These are phyloP conservation scores for Arachnopeziza araneosa DNA, from an alignment of 2,329 filamentous ascomycete genomes.

Conservation along the genomic window DNA sequence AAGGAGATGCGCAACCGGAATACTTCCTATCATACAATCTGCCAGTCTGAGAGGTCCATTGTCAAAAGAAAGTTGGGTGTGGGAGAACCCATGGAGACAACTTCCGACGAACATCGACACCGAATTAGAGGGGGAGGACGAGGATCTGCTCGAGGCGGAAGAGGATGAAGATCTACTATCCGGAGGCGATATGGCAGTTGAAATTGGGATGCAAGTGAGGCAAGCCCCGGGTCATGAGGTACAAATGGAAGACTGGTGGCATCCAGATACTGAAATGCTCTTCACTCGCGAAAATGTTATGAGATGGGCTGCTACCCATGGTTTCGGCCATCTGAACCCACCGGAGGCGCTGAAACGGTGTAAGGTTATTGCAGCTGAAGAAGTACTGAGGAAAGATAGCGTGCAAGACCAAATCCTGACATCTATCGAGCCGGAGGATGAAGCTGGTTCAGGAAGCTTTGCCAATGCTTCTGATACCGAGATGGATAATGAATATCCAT, in stretches of 20 bases:
- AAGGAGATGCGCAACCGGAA: slow-evolving; percentile 51
- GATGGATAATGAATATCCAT: neutral
- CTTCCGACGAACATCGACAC: slow-evolving; percentile 12
- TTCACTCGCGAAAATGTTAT: slow-evolving; percentile 19
- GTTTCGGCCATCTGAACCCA: slow-evolving; percentile 17
- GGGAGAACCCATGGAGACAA: slow-evolving; percentile 48
- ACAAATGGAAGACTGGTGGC: slow-evolving; percentile 16
- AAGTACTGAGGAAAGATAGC: slow-evolving; percentile 3
- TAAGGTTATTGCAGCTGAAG: slow-evolving; percentile 13
- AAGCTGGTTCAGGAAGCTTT: neutral
- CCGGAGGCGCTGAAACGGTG: slow-evolving; percentile 21
- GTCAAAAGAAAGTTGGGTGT: slow-evolving; percentile 38
- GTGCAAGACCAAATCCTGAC: neutral
- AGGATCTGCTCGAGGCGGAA: neutral
- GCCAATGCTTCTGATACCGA: neutral
- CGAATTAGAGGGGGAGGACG: neutral
- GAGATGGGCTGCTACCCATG: slow-evolving; percentile 17
- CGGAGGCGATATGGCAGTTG: neutral
- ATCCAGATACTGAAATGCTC: slow-evolving; percentile 20
- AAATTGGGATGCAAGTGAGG: neutral
- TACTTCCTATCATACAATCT: slow-evolving; percentile 51
- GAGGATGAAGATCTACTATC: neutral
- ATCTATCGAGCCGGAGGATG: slow-evolving; percentile 7
- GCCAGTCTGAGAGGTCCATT: slow-evolving; percentile 59
- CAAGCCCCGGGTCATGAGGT: slow-evolving; percentile 1